Conservation (phyloP, 768 basidiomycete genomes). For the Heimioporus sp. region DNA sequence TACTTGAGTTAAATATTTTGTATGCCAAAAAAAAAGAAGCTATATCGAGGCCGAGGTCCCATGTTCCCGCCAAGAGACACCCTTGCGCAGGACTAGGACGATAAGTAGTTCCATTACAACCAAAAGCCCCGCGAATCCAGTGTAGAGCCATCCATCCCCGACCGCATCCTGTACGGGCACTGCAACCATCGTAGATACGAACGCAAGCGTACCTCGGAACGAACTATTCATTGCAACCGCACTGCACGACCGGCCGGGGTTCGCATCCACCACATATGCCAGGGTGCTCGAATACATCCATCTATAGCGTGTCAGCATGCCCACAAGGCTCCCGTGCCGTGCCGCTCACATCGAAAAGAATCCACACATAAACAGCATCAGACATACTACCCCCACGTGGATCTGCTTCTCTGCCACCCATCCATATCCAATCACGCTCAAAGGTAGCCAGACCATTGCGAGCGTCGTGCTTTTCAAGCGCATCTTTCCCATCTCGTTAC, state of each 20-base stretch:
- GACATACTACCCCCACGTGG: conserved; percentile 65
- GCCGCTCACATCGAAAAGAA: conserved; percentile 67
- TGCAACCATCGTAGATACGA: conserved; percentile 67
- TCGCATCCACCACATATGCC: conserved; percentile 86
- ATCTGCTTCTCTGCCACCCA: conserved; percentile 69
- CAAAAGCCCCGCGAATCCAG: conserved; percentile 59
- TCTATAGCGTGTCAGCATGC: conserved; percentile 27
- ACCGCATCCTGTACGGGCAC: conserved; percentile 72
- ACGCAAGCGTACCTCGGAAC: conserved; percentile 69
- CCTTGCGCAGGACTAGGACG: conserved; percentile 59
- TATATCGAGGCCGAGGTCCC: conserved; percentile 17
- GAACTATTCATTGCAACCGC: conserved; percentile 76
- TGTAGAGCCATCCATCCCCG: conserved; percentile 81
- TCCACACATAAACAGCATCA: conserved; percentile 70
- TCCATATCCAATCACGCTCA: conserved; percentile 62
- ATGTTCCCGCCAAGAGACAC: conserved; percentile 53
- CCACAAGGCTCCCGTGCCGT: neutral
- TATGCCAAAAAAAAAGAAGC: neutral
- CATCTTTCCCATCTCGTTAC: conserved; percentile 47
- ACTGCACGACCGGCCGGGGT: conserved; percentile 72
- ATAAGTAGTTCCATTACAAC: conserved; percentile 52
- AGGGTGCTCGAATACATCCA: conserved; percentile 68
- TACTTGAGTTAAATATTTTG: conserved; percentile 7
- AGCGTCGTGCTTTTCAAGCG: conserved; percentile 61
- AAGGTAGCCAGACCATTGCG: conserved; percentile 55